Percentiles rank a stretch among this genome's conserved stretches.
These are phyloP conservation scores for Hypomyces perniciosus DNA, from an alignment of 2,329 filamentous ascomycete genomes.

Conservation along the genomic window DNA sequence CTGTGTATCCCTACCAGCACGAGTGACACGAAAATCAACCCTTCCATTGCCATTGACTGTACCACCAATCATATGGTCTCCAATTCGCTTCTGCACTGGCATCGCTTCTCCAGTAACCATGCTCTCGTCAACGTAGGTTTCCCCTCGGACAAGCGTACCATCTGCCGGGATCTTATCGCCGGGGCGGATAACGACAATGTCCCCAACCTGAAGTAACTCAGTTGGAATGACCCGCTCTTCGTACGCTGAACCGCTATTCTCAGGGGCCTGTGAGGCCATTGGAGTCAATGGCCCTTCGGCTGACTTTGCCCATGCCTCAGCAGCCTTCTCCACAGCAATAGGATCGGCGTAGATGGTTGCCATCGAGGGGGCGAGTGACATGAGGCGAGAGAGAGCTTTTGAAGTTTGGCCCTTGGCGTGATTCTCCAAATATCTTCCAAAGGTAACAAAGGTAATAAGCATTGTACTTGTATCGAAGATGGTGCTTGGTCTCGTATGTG, in stretches of 20 bases:
- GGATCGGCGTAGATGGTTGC: slow-evolving; percentile 94
- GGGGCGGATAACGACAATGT: slow-evolving; percentile 86
- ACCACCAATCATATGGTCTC: slow-evolving; percentile 76
- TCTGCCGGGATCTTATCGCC: slow-evolving; percentile 97
- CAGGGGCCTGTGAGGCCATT: slow-evolving; percentile 33
- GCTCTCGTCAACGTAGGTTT: slow-evolving; percentile 93
- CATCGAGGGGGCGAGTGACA: slow-evolving; percentile 95
- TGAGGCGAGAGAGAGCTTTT: slow-evolving; percentile 83
- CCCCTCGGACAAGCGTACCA: slow-evolving; percentile 76
- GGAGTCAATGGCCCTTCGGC: slow-evolving; percentile 26
- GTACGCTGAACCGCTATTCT: slow-evolving; percentile 52
- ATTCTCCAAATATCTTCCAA: slow-evolving; percentile 91
- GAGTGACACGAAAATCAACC: slow-evolving; percentile 85
- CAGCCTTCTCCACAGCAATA: slow-evolving; percentile 85
- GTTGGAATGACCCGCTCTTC: slow-evolving; percentile 86
- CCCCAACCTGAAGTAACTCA: slow-evolving; percentile 87
- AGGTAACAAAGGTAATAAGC: slow-evolving; percentile 91
- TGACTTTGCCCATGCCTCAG: slow-evolving; percentile 61
- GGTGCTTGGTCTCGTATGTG: slow-evolving; percentile 75
- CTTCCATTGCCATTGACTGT: slow-evolving; percentile 93
- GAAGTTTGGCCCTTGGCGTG: slow-evolving; percentile 93
- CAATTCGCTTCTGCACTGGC: slow-evolving; percentile 84
- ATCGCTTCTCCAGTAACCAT: slow-evolving; percentile 98
- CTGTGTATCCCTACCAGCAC: slow-evolving; percentile 90
- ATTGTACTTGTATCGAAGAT: slow-evolving; percentile 98